These are phyloP conservation scores for Cystofilobasidium bisporidii DNA, from an alignment of 768 basidiomycete genomes.

Conservation along the genomic window DNA sequence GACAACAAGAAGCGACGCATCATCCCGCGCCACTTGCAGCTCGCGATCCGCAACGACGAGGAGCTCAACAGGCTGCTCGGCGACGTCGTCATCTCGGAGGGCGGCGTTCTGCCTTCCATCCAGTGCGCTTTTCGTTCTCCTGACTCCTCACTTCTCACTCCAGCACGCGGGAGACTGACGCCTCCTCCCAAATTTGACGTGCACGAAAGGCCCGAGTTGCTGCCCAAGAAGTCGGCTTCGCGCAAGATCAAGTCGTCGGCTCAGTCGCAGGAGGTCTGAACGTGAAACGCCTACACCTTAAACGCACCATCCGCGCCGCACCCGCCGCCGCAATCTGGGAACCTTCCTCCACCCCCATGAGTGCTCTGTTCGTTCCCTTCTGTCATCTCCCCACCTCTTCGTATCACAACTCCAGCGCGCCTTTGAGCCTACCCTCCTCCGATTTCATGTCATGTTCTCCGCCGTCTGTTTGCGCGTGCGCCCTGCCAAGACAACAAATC, in stretches of 20 bases:
- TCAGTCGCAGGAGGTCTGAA: not conserved
- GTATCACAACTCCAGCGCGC: no score
- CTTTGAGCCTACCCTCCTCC: no score
- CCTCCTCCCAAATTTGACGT: no score
- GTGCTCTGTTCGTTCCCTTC: no score
- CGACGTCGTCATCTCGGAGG: slow-evolving; percentile 81
- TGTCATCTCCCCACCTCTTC: no score
- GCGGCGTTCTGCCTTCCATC: slow-evolving; percentile 63
- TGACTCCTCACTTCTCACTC: no score
- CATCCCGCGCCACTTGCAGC: slow-evolving; percentile 81
- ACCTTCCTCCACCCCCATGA: no score
- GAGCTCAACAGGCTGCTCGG: slow-evolving; percentile 64
- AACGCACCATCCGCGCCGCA: no score
- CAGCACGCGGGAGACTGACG: no score
- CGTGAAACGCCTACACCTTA: no score
- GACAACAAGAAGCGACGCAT: slow-evolving; percentile 94
- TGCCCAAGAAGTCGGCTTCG: not conserved
- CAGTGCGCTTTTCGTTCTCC: slow-evolving; percentile 34
- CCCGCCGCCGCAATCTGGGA: no score
- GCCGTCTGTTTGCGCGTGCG: not conserved
- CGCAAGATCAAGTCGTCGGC: not conserved
- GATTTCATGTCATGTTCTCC: no score
- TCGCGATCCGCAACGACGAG: slow-evolving; percentile 85
- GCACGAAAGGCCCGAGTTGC: not conserved
- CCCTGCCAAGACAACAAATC: not conserved